A percentile compares a stretch with the other conserved stretches of the same genome.
These are phyloP conservation scores for Stemphylium vesicarium DNA, from an alignment of 2,329 filamentous ascomycete genomes.

Conservation along the genomic window DNA sequence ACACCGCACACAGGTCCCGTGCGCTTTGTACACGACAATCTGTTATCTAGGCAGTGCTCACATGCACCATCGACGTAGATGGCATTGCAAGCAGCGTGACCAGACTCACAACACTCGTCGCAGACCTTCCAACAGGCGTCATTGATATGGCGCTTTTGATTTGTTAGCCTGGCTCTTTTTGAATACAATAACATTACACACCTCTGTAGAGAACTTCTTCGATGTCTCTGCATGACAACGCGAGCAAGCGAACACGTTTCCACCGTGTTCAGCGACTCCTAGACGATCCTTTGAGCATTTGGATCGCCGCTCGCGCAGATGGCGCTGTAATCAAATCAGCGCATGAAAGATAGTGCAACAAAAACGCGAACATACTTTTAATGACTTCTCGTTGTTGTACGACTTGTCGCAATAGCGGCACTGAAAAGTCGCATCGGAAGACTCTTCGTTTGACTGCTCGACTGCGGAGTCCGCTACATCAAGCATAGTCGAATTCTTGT, in stretches of 20 bases:
- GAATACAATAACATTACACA: neutral
- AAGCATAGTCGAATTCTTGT: neutral
- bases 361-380: constrained; percentile 2
- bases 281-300: constrained; percentile 1
- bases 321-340: constrained; percentile 4
- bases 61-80: constrained; percentile 4
- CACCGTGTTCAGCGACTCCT: neutral
- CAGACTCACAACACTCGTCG: constrained; percentile 20
- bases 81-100: constrained; percentile 12
- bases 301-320: constrained; percentile 1
- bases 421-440: neutral
- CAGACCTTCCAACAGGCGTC: constrained; percentile 22
- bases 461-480: neutral
- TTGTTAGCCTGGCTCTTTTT: neutral
- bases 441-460: neutral
- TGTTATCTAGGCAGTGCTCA: constrained; percentile 9
- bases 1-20: neutral
- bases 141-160: constrained; percentile 5
- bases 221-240: constrained; percentile 9
- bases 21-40: constrained; percentile 15
- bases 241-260: constrained; percentile 9
- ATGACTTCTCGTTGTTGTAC: neutral
- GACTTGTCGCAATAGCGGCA: constrained; percentile 9
- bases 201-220: constrained; percentile 8
- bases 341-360: no score